Base-by-base conservation (phyloP, 495 filamentous ascomycete species). In the Hypoxylon crocopeplum region DNA sequence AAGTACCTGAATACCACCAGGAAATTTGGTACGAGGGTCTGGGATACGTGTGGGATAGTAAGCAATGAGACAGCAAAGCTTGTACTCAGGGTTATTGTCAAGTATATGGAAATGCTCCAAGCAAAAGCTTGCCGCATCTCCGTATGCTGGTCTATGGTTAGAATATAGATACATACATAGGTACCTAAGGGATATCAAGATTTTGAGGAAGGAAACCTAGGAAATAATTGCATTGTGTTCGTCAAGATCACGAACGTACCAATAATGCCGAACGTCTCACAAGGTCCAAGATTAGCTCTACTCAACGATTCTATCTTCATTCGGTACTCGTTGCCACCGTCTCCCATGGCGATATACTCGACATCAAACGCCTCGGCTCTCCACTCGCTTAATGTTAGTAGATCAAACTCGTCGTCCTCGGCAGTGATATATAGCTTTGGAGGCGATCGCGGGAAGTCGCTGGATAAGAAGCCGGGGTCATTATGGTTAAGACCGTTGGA, bases 291-390 rank as follows among this genome's bases (percentile, higher is more conserved):
- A 1, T 68, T 56, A 4, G 49, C 37, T 5, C 54, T 56, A 21
- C 58, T 55, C 19, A 75, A 33, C 1, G 44, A 36, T 8, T 62
- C 52, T 45, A 90, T 55, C 41, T 72, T 77, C 36, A 65, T 63
- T 8, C 72, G 60, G 62, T 87, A 88, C 2, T 81, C 75, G 47
- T 84, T 81, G 3, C 77, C 82, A 13, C 79, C 80, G 5, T 71
- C 67, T 12, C 79, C 75, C 57, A 85, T 76, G 0, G 86, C 79
- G 0, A 89, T 40, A 57, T 90, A 90, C 1, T 77, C 67, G 2
- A 87, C 84, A 24, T 82, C 71, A 69, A 89, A 90, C 11, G 87
- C 88, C 60, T 91, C 88, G 46, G 82, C 81, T 21, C 75, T 75
- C 87, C 87, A 90, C 21, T 79, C 76, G 13, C 76, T 72, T 22